Base-by-base conservation (phyloP, 169 alveolate species). In the Plasmodium vivax region DNA sequence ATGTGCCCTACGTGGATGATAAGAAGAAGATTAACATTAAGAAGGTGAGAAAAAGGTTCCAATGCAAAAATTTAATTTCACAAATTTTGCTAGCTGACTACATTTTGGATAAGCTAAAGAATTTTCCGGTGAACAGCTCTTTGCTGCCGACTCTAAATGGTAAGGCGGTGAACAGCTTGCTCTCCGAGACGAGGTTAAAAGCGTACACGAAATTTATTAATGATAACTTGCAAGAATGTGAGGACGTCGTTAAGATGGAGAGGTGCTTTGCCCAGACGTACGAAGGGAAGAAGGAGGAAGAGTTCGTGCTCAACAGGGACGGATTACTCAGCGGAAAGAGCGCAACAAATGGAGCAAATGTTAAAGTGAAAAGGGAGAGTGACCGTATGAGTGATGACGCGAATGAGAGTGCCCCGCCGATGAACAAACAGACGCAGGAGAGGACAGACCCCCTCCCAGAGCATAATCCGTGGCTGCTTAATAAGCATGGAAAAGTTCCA, bases 1-100 rank as follows among this genome's bases (percentile, higher is more conserved):
- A 90, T 90, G 85, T 90, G n/a, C 94, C 94, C 27, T 90, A 79
- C 82, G 94, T 90, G 6, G 94, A 90, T 74, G 94, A 90, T 36
- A 90, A 90, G 54, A 90, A 90, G 68, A 90, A 62, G 80, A 38
- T 36, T 27, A 90, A 80, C 54, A 80, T 90, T 41, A 80, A 90
- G 47, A 80, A 90, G 30, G 68, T 90, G 10, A 80, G 41, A 30
- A 80, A 90, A 54, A 34, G 77, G 80, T 90, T 45, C 36, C 83
- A 90, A 8, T 38, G 90, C 41, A 90, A 90, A 41, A 90, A 79
- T 23, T 81, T 90, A n/a, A 71, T 90, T 23, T 58, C 88, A 12
- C 94, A 90, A 80, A 80, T 90, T 27, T 43, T 90, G 82, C 72
- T 90, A 90, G 94, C 94, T 36, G 94, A 90, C 7, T 90, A 90